Conservation (phyloP, 108 stramenopile genomes). For the Cyclostephanos invisitatus region DNA sequence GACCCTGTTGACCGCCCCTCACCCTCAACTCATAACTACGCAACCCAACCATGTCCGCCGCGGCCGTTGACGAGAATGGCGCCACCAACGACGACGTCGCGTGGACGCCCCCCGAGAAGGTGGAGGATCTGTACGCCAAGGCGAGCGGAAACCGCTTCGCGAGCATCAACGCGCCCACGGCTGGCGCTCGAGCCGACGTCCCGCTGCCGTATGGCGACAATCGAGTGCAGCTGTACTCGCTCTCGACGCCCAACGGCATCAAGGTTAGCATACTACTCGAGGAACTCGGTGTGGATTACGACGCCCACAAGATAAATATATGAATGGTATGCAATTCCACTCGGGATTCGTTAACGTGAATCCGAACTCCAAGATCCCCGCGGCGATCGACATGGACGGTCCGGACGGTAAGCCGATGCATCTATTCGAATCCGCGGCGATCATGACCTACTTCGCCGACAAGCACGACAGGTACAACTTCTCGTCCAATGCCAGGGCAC, state of each 20-base stretch:
- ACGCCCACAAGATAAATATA: conserved; percentile 73
- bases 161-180: conserved; percentile 59
- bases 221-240: conserved; percentile 77
- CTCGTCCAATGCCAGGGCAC: conserved; percentile 60
- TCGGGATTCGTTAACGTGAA: conserved; percentile 82
- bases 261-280: conserved; percentile 87
- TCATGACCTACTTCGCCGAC: conserved; percentile 83
- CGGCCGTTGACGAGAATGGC: too few species aligned
- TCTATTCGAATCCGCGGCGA: conserved; percentile 82
- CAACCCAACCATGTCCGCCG: too few species aligned
- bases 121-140: background rate
- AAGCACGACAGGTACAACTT: conserved; percentile 35
- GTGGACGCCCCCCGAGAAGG: background rate
- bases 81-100: background rate
- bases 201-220: conserved; percentile 67
- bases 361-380: conserved; percentile 92
- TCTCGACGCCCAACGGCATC: conserved; percentile 87
- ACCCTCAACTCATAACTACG: too few species aligned
- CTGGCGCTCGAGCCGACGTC: conserved; percentile 71
- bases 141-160: conserved; percentile 2
- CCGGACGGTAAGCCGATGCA: conserved; percentile 50
- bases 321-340: conserved; percentile 75
- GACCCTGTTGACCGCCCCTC: too few species aligned
- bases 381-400: conserved; percentile 54
- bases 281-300: conserved; percentile 81